phyloP scores from a whole-genome alignment of 2,329 filamentous ascomycete genomes.

The Penicillium hesseltinei region DNA sequence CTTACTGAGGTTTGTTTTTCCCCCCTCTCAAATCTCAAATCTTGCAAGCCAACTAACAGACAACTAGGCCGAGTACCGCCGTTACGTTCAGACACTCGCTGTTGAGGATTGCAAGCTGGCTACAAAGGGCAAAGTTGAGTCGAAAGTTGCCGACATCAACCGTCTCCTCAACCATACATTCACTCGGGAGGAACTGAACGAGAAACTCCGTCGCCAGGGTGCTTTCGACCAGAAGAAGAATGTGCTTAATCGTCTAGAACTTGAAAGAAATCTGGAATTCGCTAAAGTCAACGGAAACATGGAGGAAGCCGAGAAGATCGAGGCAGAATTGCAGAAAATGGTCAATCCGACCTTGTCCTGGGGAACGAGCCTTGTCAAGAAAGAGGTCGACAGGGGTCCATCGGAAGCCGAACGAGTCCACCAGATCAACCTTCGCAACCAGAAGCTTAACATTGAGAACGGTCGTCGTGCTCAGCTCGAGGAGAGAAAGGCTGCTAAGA shows the following conservation, averaged over 20 bases:
- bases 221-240: constrained; percentile 65
- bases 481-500: constrained; percentile 66
- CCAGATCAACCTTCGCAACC: constrained; percentile 79
- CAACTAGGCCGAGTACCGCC: constrained; percentile 69
- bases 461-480: constrained; percentile 87
- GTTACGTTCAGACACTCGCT: constrained; percentile 72
- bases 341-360: constrained; percentile 67
- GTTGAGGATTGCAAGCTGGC: constrained; percentile 72
- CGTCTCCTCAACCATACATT: constrained; percentile 73
- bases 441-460: constrained; percentile 78
- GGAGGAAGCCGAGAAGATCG: constrained; percentile 50
- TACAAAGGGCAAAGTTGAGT: constrained; percentile 64
- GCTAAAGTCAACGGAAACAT: constrained; percentile 65
- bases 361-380: constrained; percentile 63
- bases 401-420: constrained; percentile 79
- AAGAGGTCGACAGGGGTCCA: constrained; percentile 50
- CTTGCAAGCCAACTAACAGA: neutral
- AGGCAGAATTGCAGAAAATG: constrained; percentile 49
- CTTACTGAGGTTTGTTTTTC: constrained; percentile 70
- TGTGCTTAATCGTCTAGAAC: constrained; percentile 64
- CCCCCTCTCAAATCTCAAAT: neutral
- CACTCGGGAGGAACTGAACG: constrained; percentile 77
- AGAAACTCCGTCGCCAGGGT: constrained; percentile 71
- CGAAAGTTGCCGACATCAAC: constrained; percentile 80
- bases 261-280: constrained; percentile 64